These are phyloP conservation scores for Kwoniella sp. DNA, from an alignment of 768 basidiomycete genomes.

Conservation along the genomic window DNA sequence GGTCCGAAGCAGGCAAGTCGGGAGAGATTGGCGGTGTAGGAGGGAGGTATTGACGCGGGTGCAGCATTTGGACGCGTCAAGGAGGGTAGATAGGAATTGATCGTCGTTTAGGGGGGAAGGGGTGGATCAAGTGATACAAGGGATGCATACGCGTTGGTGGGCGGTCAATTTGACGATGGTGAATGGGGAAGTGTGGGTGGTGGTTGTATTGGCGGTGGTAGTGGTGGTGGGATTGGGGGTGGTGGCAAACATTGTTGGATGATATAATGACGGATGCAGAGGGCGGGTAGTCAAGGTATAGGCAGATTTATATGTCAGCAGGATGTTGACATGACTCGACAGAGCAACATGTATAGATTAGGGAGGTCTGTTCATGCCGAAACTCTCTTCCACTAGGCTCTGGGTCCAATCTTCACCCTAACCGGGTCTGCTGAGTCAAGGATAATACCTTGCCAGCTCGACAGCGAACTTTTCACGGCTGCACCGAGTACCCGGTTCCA, in stretches of 20 bases:
- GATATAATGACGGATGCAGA: neutral
- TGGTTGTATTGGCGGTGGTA: neutral
- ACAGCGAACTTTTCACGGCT: neutral
- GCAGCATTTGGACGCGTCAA: neutral
- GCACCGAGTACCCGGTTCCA: too few species aligned
- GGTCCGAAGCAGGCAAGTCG: constrained; percentile 11
- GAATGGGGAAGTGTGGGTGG: neutral
- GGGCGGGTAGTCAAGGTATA: neutral
- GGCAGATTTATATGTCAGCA: neutral
- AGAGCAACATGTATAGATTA: neutral
- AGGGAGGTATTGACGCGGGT: constrained; percentile 7
- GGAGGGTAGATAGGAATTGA: neutral
- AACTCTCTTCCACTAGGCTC: neutral
- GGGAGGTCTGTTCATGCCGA: neutral
- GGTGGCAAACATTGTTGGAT: neutral
- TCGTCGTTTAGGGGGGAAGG: neutral
- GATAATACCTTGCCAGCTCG: too few species aligned
- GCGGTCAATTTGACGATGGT: neutral
- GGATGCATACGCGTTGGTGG: neutral
- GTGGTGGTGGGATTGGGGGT: neutral
- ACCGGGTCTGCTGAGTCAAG: neutral
- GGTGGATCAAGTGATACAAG: neutral
- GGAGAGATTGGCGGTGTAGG: constrained; percentile 28
- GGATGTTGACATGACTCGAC: neutral
- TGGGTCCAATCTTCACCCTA: neutral